A percentile compares a stretch with the other conserved stretches of the same genome.
These are phyloP conservation scores for Lichtheimia ramosa DNA, from an alignment of 371 early-diverging fungal species.

Conservation along the genomic window DNA sequence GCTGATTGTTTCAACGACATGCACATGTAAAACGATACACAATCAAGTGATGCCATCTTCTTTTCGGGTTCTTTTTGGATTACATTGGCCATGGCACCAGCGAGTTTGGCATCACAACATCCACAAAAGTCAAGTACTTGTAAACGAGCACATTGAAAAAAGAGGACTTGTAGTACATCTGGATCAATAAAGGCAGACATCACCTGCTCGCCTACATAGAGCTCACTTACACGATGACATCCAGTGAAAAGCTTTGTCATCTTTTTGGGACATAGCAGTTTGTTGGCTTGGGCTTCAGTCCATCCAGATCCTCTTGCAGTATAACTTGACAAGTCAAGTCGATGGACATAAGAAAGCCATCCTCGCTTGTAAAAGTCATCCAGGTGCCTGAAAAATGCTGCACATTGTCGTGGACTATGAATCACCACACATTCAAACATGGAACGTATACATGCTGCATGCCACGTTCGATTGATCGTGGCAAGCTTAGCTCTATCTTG, in stretches of 20 bases:
- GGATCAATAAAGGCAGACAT: constrained; percentile 31
- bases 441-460: constrained; percentile 14
- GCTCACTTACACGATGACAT: constrained; percentile 22
- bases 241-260: constrained; percentile 20
- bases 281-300: constrained; percentile 32
- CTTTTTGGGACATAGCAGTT: constrained; percentile 19
- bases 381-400: constrained; percentile 9
- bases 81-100: constrained; percentile 20
- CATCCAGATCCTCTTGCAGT: constrained; percentile 36
- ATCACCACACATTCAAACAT: constrained; percentile 28
- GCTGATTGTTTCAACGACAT: constrained; percentile 28
- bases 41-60: neutral
- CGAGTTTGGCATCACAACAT: constrained; percentile 26
- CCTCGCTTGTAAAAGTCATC: constrained; percentile 5
- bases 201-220: constrained; percentile 35
- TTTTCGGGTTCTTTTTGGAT: constrained; percentile 11
- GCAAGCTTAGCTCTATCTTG: constrained; percentile 18
- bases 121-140: constrained; percentile 29
- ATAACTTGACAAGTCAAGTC: constrained; percentile 37
- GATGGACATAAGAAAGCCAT: constrained; percentile 14
- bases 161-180: constrained; percentile 23
- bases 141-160: constrained; percentile 19
- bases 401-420: constrained; percentile 24
- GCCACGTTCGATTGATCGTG: constrained; percentile 14
- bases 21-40: constrained; percentile 33